phyloP scores from a whole-genome alignment of 371 early-diverging fungal genomes.

The Actinomortierella ambigua region DNA sequence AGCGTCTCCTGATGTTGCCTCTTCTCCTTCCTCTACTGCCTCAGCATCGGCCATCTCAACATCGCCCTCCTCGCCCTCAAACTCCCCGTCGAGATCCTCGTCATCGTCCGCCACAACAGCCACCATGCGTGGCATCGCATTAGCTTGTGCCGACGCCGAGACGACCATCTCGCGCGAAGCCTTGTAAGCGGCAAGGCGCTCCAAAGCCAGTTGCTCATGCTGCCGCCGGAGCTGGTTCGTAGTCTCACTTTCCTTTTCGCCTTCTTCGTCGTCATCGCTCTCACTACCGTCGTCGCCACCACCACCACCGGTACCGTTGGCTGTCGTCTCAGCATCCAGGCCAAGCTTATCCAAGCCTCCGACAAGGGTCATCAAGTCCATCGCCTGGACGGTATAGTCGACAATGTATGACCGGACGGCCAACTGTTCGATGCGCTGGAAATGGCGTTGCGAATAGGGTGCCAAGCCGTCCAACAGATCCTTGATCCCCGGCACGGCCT shows the following conservation, averaged over 20 bases:
- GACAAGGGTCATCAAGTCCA: conserved; percentile 53
- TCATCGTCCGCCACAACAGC: conserved; percentile 22
- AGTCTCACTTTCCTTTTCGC: conserved; percentile 8
- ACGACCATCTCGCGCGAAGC: conserved; percentile 25
- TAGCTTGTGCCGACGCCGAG: conserved; percentile 29
- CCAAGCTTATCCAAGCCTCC: conserved; percentile 36
- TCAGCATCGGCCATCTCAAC: background rate
- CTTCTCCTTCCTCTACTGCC: conserved; percentile 11
- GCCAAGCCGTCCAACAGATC: conserved; percentile 81
- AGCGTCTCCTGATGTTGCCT: background rate
- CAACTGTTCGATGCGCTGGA: conserved; percentile 78
- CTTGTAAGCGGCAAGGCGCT: conserved; percentile 3
- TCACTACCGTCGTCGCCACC: conserved; percentile 10
- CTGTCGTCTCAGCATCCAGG: background rate
- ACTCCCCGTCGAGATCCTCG: conserved; percentile 5
- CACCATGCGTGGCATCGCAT: conserved; percentile 32
- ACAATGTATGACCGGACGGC: conserved; percentile 88
- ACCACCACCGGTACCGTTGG: background rate
- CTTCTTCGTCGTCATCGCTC: conserved; percentile 13
- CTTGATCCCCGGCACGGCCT: conserved; percentile 77
- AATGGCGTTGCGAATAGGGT: conserved; percentile 94
- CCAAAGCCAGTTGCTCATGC: background rate
- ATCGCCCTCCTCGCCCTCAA: no score
- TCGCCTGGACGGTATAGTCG: conserved; percentile 84
- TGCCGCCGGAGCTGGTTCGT: background rate